Base-by-base conservation (phyloP, 2,329 filamentous ascomycete genomes). In the Fusarium sterilihyphosum region DNA sequence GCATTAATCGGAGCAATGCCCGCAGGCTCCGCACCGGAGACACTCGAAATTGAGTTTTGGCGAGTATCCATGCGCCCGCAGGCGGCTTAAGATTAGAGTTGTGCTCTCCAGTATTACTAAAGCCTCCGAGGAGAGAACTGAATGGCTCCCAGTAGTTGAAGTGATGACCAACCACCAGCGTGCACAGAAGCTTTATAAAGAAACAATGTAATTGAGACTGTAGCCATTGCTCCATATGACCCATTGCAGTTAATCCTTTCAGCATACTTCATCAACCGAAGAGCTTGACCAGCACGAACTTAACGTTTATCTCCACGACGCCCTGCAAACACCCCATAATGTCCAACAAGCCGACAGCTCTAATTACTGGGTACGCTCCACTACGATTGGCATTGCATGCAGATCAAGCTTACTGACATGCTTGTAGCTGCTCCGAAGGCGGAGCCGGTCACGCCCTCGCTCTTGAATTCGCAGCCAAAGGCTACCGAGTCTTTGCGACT, bases 401-500 rank as follows among this genome's bases (percentile, higher is more conserved):
- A 8, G 14, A 31, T 22, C 0, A 2, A 8, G 8, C 24, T 31
- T 18, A 3, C 16, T 56, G 0, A 56, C 16, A 18, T 6, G 0
- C 0, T 2, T 10, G 20, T 3, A 71, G 68, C 14, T 65, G 54
- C 11, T 71, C 68, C 4, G 26, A 65, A 18, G 68, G 65, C 10
- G 37, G 65, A 31, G 66, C 65, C 2, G 60, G 66, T 1, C 59
- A 71, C 11, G 65, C 68, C 2, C 37, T 71, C 11, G 68, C 65
- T 35, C 14, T 61, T 2, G 60, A 65, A 13, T 71, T 71, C 22
- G 54, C 60, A 4, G 29, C 49, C 5, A 46, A 52, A 29, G 68
- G 65, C n/a, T 65, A 52, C 13, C 68, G 65, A 5, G 68, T 70
- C 14, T 71, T 71, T 29, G 68, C 68, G 0, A 71, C 68, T 3